Percentiles rank a stretch among this genome's conserved stretches.
phyloP scores from a whole-genome alignment of 805 yeast genomes.

The Saturnispora gosingensis region DNA sequence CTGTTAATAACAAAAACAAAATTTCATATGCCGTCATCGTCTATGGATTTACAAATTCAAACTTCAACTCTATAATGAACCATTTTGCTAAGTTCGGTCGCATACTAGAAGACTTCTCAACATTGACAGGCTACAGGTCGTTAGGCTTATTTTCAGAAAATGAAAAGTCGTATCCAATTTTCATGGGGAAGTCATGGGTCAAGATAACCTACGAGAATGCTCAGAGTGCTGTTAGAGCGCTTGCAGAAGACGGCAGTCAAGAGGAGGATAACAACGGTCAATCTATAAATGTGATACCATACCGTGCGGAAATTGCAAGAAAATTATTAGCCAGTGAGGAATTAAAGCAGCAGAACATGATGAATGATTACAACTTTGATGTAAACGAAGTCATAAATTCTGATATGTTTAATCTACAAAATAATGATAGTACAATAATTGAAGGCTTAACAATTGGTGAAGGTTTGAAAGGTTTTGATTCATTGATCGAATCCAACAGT shows the following conservation, averaged over 20 bases:
- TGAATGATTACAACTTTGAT: background rate
- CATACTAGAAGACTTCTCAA: constrained; percentile 11
- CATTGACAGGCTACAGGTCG: background rate
- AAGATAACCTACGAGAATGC: constrained; percentile 74
- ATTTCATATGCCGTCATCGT: constrained; percentile 65
- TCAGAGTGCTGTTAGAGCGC: constrained; percentile 70
- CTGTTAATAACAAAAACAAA: constrained; percentile 31
- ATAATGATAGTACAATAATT: background rate
- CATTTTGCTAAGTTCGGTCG: constrained; percentile 13
- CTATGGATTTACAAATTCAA: constrained; percentile 26
- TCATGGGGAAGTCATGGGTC: constrained; percentile 86
- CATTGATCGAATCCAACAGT: background rate
- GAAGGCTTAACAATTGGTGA: constrained; percentile 12
- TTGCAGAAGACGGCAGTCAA: constrained; percentile 71
- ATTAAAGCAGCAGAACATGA: background rate
- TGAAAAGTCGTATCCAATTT: constrained; percentile 43
- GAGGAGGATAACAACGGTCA: constrained; percentile 50
- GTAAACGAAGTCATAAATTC: background rate
- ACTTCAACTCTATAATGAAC: background rate
- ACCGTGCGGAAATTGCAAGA: constrained; percentile 50
- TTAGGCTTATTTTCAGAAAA: background rate
- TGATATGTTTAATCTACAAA: background rate
- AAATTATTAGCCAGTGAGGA: constrained; percentile 33
- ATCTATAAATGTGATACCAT: constrained; percentile 58
- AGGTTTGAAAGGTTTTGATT: constrained; percentile 9